These are phyloP conservation scores for Claviceps pazoutovae DNA, from an alignment of 2,329 filamentous ascomycete species.

Conservation along the genomic window DNA sequence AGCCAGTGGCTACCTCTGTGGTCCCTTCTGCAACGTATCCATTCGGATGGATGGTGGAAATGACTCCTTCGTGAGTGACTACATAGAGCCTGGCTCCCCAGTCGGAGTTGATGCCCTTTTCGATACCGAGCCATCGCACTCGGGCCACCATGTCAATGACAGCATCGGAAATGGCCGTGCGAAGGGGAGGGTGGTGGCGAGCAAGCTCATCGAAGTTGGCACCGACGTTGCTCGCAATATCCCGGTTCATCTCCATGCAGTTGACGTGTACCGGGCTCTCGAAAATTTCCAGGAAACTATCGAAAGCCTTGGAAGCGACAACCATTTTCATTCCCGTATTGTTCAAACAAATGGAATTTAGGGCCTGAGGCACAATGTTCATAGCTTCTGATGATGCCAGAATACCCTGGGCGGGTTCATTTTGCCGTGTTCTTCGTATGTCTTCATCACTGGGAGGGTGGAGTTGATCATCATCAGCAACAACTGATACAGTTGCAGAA, in stretches of 20 bases:
- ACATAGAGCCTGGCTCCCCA: conserved; percentile 71
- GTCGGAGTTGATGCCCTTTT: conserved; percentile 52
- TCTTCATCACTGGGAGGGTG: conserved; percentile 40
- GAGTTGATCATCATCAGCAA: conserved; percentile 25
- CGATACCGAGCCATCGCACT: conserved; percentile 59
- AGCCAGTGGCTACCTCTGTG: conserved; percentile 18
- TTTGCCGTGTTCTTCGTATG: conserved; percentile 30
- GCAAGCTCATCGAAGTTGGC: conserved; percentile 86
- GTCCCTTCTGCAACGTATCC: conserved; percentile 18
- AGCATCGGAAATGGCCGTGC: conserved; percentile 67
- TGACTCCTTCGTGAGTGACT: conserved; percentile 41
- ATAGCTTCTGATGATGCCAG: conserved; percentile 83
- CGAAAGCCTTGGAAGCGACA: conserved; percentile 64
- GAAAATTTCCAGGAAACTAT: conserved; percentile 91
- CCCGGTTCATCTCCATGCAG: conserved; percentile 60
- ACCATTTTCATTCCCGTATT: conserved; percentile 79
- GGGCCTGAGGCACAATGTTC: conserved; percentile 68
- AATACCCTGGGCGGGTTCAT: conserved; percentile 53
- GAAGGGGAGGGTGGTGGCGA: conserved; percentile 78
- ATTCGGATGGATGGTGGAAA: conserved; percentile 38
- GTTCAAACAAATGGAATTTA: conserved; percentile 90
- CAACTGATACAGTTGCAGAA: conserved; percentile 24
- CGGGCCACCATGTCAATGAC: conserved; percentile 79
- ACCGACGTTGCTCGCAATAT: conserved; percentile 60
- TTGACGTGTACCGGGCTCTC: conserved; percentile 82